phyloP scores from a whole-genome alignment of 257 asterid species.

The Echium plantagineum region DNA sequence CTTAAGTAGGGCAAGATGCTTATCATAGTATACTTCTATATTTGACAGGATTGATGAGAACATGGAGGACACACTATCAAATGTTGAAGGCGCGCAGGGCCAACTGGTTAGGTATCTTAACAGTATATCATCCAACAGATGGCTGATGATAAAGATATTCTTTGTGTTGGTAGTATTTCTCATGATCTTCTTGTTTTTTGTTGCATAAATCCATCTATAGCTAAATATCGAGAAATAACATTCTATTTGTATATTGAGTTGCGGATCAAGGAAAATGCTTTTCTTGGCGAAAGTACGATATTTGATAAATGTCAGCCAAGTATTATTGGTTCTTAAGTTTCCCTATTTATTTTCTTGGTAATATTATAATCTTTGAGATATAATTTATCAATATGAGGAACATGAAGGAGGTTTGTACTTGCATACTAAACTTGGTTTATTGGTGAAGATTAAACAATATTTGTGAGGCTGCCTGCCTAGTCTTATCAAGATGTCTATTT shows the following conservation, averaged over 20 bases:
- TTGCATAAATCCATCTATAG: constrained; percentile 31
- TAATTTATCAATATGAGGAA: too few species aligned
- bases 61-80: constrained; percentile 74
- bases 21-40: constrained; percentile 9
- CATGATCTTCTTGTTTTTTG: constrained; percentile 86
- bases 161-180: constrained; percentile 81
- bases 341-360: neutral
- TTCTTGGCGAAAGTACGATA: neutral
- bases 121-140: constrained; percentile 90
- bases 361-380: neutral
- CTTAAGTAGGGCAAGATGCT: neutral
- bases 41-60: constrained; percentile 74
- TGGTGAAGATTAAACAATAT: too few species aligned
- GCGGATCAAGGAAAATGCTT: neutral
- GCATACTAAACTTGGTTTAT: too few species aligned
- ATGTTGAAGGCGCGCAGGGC: constrained; percentile 92
- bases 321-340: neutral
- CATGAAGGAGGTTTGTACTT: too few species aligned
- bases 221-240: neutral
- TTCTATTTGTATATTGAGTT: neutral
- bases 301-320: neutral
- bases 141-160: constrained; percentile 96
- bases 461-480: too few species aligned
- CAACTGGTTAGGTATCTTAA: constrained; percentile 83
- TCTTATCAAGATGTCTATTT: too few species aligned